Conservation (phyloP, 1,139 yeast species). For the Meyerozyma sp. region DNA sequence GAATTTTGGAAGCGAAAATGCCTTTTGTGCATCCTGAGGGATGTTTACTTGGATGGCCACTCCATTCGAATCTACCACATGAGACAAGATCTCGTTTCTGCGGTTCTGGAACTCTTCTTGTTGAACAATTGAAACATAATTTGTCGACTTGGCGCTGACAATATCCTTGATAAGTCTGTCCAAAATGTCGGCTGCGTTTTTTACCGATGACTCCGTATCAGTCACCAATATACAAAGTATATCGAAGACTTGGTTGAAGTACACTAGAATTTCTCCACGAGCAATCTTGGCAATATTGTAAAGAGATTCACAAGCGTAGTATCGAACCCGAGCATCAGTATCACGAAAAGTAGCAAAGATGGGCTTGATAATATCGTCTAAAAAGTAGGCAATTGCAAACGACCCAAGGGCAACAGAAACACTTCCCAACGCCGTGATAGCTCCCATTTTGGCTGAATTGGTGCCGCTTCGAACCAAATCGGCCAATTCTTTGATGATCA, state of each 20-base stretch:
- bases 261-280: conserved; percentile 84
- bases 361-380: conserved; percentile 87
- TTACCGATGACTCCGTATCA: conserved; percentile 86
- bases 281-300: conserved; percentile 97
- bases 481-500: conserved; percentile 53
- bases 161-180: conserved; percentile 91
- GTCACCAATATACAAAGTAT: conserved; percentile 87
- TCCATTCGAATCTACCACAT: conserved; percentile 48
- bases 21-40: conserved; percentile 59
- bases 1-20: conserved; percentile 83
- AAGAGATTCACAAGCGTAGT: conserved; percentile 94
- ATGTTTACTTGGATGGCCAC: conserved; percentile 57
- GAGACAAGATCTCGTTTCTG: conserved; percentile 36
- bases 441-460: conserved; percentile 46
- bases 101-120: conserved; percentile 36
- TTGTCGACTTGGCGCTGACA: conserved; percentile 91
- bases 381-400: conserved; percentile 51
- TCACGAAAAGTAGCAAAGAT: conserved; percentile 95
- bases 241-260: conserved; percentile 93
- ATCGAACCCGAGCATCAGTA: conserved; percentile 92
- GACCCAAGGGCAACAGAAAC: conserved; percentile 47
- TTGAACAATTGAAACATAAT: conserved; percentile 77
- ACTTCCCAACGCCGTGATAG: conserved; percentile 46
- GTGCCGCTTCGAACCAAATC: conserved; percentile 39
- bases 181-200: conserved; percentile 91